Conservation (phyloP, 2,329 filamentous ascomycete genomes). For the Penicillium brasilianum region DNA sequence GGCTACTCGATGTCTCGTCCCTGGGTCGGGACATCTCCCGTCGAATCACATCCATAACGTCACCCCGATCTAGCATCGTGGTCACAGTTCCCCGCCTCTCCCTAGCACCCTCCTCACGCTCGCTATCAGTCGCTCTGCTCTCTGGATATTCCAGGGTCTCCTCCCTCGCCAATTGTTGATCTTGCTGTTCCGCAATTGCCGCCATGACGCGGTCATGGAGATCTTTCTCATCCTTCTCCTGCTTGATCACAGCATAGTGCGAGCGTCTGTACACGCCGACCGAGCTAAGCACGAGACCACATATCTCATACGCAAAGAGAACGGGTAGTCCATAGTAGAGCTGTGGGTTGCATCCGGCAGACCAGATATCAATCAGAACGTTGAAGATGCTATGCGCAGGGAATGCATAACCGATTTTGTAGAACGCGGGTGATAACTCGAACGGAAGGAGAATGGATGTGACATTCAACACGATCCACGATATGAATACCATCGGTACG, state of each 20-base stretch:
- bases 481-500: conserved; percentile 53
- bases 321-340: conserved; percentile 50
- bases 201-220: conserved; percentile 19
- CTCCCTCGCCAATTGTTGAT: not conserved
- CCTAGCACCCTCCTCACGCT: not conserved
- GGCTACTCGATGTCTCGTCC: conserved; percentile 4
- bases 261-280: conserved; percentile 30
- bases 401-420: conserved; percentile 46
- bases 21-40: conserved; percentile 20
- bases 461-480: conserved; percentile 54
- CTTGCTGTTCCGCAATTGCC: conserved; percentile 13
- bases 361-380: conserved; percentile 52
- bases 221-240: conserved; percentile 25
- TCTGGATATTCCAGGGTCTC: conserved; percentile 1
- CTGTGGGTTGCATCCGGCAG: conserved; percentile 48
- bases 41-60: conserved; percentile 17
- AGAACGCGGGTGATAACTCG: conserved; percentile 50
- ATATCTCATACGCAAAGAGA: conserved; percentile 49
- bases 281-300: conserved; percentile 19
- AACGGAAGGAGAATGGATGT: conserved; percentile 51
- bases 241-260: conserved; percentile 25
- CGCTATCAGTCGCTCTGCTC: conserved; percentile 7
- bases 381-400: conserved; percentile 51
- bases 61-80: conserved; percentile 5
- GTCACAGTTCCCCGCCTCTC: conserved; percentile 11